Percentiles rank a stretch among this genome's conserved stretches.
phyloP scores from a whole-genome alignment of 495 filamentous ascomycete species.

The Penicillium macrosclerotiorum region DNA sequence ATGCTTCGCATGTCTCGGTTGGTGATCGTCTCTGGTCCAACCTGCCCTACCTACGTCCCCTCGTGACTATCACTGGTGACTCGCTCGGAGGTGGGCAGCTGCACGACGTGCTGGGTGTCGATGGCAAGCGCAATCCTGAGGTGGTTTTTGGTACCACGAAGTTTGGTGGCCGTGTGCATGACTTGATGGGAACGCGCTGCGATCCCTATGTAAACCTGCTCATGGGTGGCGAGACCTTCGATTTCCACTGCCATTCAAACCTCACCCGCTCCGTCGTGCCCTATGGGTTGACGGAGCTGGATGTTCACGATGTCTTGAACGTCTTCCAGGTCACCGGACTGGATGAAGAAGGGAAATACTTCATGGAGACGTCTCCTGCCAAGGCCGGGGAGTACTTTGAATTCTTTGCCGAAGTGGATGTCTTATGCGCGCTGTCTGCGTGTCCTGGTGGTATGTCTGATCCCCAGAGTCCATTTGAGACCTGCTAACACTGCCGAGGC shows the following conservation, averaged over 20 bases:
- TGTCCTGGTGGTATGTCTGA: constrained; percentile 49
- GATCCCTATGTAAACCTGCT: constrained; percentile 74
- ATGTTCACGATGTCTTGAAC: constrained; percentile 80
- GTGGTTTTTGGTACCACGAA: constrained; percentile 39
- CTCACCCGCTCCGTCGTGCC: constrained; percentile 68
- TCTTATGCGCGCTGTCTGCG: constrained; percentile 70
- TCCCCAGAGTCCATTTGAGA: constrained; percentile 1
- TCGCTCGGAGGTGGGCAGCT: constrained; percentile 58
- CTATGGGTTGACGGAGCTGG: constrained; percentile 64
- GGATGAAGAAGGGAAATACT: constrained; percentile 69
- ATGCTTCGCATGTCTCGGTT: constrained; percentile 66
- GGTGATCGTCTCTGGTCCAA: constrained; percentile 74
- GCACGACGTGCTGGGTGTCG: constrained; percentile 39
- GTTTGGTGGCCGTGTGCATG: constrained; percentile 60
- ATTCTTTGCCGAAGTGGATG: constrained; percentile 73
- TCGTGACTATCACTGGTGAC: constrained; percentile 70
- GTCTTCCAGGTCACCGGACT: constrained; percentile 79
- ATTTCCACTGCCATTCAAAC: constrained; percentile 82
- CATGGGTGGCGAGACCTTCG: constrained; percentile 65
- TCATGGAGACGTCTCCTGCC: constrained; percentile 74
- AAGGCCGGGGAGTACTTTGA: constrained; percentile 65
- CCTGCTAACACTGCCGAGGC: constrained; percentile 47
- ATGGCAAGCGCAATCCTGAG: constrained; percentile 36
- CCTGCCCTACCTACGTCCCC: constrained; percentile 70
- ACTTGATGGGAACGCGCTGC: constrained; percentile 74